Percentiles rank a stretch among this genome's conserved stretches.
Evolutionary conservation across 73 alveolate genomes (phyloP).

Genomic region (Symbiodinium natans): DNA sequence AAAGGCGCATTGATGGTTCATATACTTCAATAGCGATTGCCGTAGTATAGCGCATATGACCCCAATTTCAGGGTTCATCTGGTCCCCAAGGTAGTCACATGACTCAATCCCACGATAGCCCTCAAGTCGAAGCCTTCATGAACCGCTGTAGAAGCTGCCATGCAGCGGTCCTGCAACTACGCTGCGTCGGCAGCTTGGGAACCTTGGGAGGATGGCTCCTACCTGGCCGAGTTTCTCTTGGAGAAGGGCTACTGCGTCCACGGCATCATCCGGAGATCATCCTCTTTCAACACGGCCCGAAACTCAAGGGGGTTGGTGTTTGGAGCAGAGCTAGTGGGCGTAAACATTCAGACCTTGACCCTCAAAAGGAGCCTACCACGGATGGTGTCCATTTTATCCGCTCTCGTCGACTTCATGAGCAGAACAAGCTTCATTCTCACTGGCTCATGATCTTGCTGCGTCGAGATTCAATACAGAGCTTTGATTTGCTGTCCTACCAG

Average conservation of each 20-base stretch:
- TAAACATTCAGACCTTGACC: too few relatives aligned
- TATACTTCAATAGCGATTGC: background rate
- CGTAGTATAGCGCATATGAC: background rate
- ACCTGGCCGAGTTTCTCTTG: slow-evolving; percentile 89
- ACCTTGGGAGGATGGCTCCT: slow-evolving; percentile 68
- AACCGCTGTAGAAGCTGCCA: background rate
- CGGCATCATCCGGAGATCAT: slow-evolving; percentile 89
- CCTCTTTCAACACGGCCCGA: slow-evolving; percentile 71
- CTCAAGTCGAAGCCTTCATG: background rate
- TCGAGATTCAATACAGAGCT: too few relatives aligned
- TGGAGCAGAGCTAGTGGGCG: too few relatives aligned
- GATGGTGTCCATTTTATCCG: too few relatives aligned
- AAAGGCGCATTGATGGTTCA: background rate
- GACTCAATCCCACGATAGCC: background rate
- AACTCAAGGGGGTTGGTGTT: too few relatives aligned
- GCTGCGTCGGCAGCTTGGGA: background rate
- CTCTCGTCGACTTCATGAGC: too few relatives aligned
- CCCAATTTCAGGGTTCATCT: background rate
- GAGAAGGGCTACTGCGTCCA: slow-evolving; percentile 92
- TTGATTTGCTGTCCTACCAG: too few relatives aligned
- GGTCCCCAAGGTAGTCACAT: background rate
- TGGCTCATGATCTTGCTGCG: too few relatives aligned
- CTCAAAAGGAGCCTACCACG: too few relatives aligned
- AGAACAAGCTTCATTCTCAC: too few relatives aligned
- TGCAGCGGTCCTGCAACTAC: background rate